Conservation (phyloP, 768 basidiomycete species). For the Trichaptum fuscoviolaceum region DNA sequence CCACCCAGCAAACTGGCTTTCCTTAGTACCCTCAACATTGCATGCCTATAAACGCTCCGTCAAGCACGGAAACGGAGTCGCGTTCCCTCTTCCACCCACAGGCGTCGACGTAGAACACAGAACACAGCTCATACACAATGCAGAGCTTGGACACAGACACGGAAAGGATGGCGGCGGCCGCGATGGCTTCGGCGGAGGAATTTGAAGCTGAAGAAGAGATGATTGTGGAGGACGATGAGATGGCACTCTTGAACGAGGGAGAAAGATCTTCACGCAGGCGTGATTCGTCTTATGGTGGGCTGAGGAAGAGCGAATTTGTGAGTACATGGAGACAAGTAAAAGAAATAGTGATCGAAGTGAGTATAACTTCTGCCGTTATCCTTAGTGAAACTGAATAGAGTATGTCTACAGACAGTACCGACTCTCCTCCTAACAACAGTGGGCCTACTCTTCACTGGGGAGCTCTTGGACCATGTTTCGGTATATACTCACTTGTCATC, state of each 20-base stretch:
- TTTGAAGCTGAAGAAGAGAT: background rate
- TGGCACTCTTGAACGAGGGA: background rate
- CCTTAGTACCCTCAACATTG: background rate
- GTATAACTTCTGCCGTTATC: constrained; percentile 14
- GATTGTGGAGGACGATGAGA: background rate
- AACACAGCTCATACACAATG: background rate
- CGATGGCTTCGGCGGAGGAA: background rate
- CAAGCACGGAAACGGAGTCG: background rate
- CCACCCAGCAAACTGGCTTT: background rate
- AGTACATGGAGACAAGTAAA: constrained; percentile 48
- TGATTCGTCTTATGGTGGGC: background rate
- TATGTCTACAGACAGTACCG: constrained; percentile 63
- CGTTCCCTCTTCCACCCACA: background rate
- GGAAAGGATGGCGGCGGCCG: background rate
- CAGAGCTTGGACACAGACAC: background rate
- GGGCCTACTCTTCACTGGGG: constrained; percentile 86
- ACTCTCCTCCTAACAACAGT: constrained; percentile 80
- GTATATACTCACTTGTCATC: constrained; percentile 36
- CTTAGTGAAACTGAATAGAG: constrained; percentile 7
- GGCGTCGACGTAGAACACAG: background rate
- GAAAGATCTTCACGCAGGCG: background rate
- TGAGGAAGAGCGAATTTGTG: background rate
- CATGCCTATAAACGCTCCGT: background rate
- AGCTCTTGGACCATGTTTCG: constrained; percentile 82
- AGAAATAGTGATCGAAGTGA: constrained; percentile 68